Evolutionary conservation across 2,329 filamentous ascomycete genomes (phyloP).

Genomic region (Diatrype stigma): DNA sequence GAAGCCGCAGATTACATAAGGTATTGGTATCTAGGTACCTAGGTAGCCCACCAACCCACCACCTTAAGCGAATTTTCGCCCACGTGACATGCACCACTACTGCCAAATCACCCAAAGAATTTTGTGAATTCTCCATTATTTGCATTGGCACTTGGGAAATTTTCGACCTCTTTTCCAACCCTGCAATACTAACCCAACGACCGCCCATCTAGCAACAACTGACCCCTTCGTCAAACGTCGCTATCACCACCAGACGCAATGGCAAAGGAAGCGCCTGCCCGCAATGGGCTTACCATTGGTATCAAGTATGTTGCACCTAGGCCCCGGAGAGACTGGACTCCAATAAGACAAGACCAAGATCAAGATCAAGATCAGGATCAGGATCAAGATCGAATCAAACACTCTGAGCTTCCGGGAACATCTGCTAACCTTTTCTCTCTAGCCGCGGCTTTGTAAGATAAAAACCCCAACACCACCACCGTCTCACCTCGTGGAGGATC

Average conservation of each 20-base stretch:
- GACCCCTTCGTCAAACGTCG: constrained; percentile 1
- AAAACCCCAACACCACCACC: constrained; percentile 20
- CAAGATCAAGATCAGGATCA: too few relatives aligned
- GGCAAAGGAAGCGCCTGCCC: constrained; percentile 56
- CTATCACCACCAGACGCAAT: constrained; percentile 31
- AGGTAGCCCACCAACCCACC: too few relatives aligned
- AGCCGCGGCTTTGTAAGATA: constrained; percentile 62
- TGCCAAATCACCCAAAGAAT: constrained; percentile 5
- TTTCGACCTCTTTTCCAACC: constrained; percentile 8
- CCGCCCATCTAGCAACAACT: constrained; percentile 25
- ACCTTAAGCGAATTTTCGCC: not conserved
- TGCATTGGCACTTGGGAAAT: not conserved
- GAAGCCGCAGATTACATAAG: too few relatives aligned
- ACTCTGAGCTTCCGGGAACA: too few relatives aligned
- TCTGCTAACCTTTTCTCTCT: constrained; percentile 6
- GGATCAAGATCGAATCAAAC: too few relatives aligned
- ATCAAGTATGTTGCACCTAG: constrained; percentile 24
- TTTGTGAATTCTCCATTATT: constrained; percentile 7
- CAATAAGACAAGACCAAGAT: too few relatives aligned
- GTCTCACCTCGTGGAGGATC: constrained; percentile 75
- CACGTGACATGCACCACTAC: constrained; percentile 1
- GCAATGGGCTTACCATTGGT: constrained; percentile 57
- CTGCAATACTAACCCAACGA: constrained; percentile 25
- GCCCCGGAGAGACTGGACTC: too few relatives aligned
- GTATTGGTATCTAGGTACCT: too few relatives aligned